phyloP scores from a whole-genome alignment of 768 basidiomycete genomes.

The Chiua virens region DNA sequence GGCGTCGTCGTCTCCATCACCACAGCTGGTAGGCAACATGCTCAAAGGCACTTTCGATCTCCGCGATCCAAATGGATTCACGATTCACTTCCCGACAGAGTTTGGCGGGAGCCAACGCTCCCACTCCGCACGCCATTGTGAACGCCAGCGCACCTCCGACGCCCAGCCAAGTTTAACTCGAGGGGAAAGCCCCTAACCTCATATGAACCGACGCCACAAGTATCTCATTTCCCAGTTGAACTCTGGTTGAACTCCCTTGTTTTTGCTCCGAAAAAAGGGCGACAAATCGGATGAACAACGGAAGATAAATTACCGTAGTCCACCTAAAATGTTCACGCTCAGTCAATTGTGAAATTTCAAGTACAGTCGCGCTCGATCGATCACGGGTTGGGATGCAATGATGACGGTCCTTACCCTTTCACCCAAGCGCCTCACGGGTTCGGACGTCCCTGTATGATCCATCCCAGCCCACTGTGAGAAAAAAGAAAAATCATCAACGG shows the following conservation, averaged over 20 bases:
- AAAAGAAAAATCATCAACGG: neutral
- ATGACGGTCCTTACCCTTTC: too few relatives aligned
- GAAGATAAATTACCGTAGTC: neutral
- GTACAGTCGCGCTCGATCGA: too few relatives aligned
- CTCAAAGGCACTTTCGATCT: slow-evolving; percentile 14
- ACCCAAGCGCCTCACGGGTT: too few relatives aligned
- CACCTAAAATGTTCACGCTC: neutral
- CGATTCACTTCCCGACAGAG: slow-evolving; percentile 1
- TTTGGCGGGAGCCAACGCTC: too few relatives aligned
- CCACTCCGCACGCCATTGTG: too few relatives aligned
- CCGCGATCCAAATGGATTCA: slow-evolving; percentile 15
- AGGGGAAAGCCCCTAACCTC: too few relatives aligned
- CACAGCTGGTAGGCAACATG: too few relatives aligned
- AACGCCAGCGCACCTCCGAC: too few relatives aligned
- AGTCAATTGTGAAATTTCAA: neutral
- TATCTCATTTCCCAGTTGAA: slow-evolving; percentile 11
- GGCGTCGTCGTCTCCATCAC: slow-evolving; percentile 13
- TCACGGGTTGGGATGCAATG: too few relatives aligned
- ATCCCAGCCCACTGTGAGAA: too few relatives aligned
- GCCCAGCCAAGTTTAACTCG: too few relatives aligned
- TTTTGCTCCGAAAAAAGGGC: neutral
- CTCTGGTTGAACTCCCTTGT: neutral
- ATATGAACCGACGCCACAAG: slow-evolving; percentile 1
- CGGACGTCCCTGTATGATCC: too few relatives aligned
- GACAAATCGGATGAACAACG: neutral